Percentiles rank a stretch among this genome's conserved stretches.
These are phyloP conservation scores for Rhinocladiella similis DNA, from an alignment of 2,329 filamentous ascomycete genomes.

Conservation along the genomic window DNA sequence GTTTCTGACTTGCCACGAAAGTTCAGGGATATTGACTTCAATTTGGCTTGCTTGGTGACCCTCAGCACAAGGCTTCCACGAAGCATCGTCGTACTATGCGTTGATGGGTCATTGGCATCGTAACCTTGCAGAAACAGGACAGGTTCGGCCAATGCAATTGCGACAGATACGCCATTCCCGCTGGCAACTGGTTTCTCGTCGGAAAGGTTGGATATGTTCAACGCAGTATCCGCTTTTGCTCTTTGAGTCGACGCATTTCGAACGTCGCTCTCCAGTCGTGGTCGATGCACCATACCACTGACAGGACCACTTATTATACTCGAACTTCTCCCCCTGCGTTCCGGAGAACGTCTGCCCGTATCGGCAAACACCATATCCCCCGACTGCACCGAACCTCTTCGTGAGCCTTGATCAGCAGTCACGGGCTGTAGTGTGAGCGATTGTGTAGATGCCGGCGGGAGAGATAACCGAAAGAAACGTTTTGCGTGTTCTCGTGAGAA, in stretches of 20 bases:
- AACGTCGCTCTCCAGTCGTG: constrained; percentile 29
- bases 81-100: constrained; percentile 75
- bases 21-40: constrained; percentile 86
- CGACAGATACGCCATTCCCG: constrained; percentile 50
- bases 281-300: constrained; percentile 31
- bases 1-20: constrained; percentile 83
- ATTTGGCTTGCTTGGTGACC: constrained; percentile 85
- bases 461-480: constrained; percentile 44
- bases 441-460: constrained; percentile 32
- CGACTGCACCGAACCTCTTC: constrained; percentile 32
- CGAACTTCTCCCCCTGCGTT: constrained; percentile 24
- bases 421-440: constrained; percentile 30
- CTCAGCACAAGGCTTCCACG: constrained; percentile 80
- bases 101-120: constrained; percentile 51
- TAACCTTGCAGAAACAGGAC: constrained; percentile 51
- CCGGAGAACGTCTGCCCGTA: constrained; percentile 22
- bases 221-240: constrained; percentile 30
- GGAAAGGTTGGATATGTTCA: constrained; percentile 37
- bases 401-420: constrained; percentile 39
- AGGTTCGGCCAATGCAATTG: constrained; percentile 49
- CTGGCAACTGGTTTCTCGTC: constrained; percentile 51
- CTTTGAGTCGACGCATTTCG: constrained; percentile 23
- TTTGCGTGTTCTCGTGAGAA: constrained; percentile 49
- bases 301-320: constrained; percentile 29
- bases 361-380: constrained; percentile 34